Evolutionary conservation across 2,329 filamentous ascomycete species (phyloP), one percentile per base, ranked within the genome.

Genomic region (Penicillium paneum): DNA sequence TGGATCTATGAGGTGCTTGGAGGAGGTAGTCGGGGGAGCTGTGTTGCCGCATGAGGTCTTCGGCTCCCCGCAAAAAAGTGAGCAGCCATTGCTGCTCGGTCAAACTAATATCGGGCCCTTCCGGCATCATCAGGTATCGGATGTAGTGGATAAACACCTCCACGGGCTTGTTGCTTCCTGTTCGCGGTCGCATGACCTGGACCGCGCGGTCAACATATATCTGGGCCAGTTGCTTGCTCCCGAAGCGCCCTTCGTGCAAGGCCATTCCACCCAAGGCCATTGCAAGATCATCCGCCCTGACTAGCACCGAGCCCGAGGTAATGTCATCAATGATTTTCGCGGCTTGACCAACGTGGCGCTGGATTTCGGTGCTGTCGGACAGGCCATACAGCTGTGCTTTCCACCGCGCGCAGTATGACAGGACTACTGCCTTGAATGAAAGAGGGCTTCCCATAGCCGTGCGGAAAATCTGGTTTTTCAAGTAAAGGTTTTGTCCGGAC

Each of bases 241-340:
- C 73, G 45, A 73, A 75, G 47, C 74, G 66, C 43, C 72, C 69
- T 59, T 76, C 74, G 36, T 72, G 67, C 15, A 76, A 54, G 6
- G 72, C 67, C 58, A 76, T 62, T 7, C 72, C 72, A 0, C 69
- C 57, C 36, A 74, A 52, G 3, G 71, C 66, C 64, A 74, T 63
- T 3, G 64, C 64, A 19, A 75, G 57, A 13, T 60, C 63, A 47
- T 74, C 68, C 24, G 66, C 60, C 15, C 64, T 63, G 11, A 71
- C 58, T 13, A 60, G 35, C 11, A 50, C 41, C 8, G 49, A 38
- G 3, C 67, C 67, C 10, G 55, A 54, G 8, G 59, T 60, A 10
- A 64, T 64, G 15, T 70, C 59, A 2, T 66, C 62, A 15, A 76
- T 61, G n/a, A 64, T 58, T n/a, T 62, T 60, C 34, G 58, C 59